Evolutionary conservation across 768 basidiomycete species (phyloP).

Genomic region (Collybiopsis luxurians): DNA sequence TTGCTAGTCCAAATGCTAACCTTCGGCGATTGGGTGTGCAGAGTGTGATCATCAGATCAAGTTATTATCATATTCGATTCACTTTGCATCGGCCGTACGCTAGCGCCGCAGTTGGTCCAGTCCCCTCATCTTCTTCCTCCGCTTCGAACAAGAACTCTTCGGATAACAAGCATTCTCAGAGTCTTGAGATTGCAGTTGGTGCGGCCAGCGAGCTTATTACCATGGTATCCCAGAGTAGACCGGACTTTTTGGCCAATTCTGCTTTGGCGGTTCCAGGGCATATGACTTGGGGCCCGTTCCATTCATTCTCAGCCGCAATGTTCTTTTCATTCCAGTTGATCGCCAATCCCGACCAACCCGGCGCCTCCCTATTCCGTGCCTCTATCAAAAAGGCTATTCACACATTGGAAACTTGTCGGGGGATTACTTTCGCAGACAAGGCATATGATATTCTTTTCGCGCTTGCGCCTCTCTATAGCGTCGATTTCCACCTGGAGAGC

Average conservation of each 20-base stretch:
- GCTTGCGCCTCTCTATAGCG: constrained; percentile 70
- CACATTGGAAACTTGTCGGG: constrained; percentile 64
- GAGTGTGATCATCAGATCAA: constrained; percentile 75
- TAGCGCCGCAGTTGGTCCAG: constrained; percentile 20
- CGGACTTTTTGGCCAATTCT: constrained; percentile 70
- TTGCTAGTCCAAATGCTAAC: constrained; percentile 59
- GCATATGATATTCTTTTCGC: constrained; percentile 68
- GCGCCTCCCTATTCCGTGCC: constrained; percentile 70
- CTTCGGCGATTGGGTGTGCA: constrained; percentile 73
- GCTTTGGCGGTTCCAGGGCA: constrained; percentile 75
- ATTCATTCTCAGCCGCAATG: constrained; percentile 84
- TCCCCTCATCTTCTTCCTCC: constrained; percentile 23
- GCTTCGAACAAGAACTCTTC: constrained; percentile 26
- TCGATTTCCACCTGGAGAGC: constrained; percentile 52
- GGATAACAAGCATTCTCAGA: constrained; percentile 44
- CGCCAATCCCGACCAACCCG: constrained; percentile 76
- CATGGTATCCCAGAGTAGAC: constrained; percentile 71
- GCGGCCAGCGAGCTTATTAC: constrained; percentile 79
- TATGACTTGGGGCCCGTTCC: constrained; percentile 82
- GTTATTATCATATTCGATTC: constrained; percentile 81
- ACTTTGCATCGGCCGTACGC: constrained; percentile 81
- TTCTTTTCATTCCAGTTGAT: constrained; percentile 91
- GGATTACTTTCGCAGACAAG: constrained; percentile 70
- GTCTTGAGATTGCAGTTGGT: constrained; percentile 70
- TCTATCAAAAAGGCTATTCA: constrained; percentile 69